Evolutionary conservation across 352 stramenopile species (phyloP).

Genomic region (Saprolegnia parasitica): DNA sequence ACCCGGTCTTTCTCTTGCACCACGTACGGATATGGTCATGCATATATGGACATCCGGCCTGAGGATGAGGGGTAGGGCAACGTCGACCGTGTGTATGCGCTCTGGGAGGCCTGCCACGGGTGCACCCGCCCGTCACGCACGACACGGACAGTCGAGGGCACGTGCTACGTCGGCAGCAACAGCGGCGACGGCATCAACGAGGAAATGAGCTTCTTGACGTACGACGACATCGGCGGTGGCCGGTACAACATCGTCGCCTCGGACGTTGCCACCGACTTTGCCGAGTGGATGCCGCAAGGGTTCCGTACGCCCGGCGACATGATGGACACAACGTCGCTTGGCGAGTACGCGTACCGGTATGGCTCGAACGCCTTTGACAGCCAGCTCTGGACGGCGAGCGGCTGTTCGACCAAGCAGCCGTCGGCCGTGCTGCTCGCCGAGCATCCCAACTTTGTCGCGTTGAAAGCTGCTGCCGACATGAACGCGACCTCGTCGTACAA

Average conservation of each 20-base stretch:
- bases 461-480: neutral
- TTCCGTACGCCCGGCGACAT: constrained; percentile 17
- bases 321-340: constrained; percentile 19
- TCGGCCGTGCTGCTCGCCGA: neutral
- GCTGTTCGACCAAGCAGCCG: constrained; percentile 4
- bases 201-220: neutral
- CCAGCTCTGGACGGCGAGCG: constrained; percentile 9
- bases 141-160: constrained; percentile 19
- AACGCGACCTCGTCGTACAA: constrained; percentile 7
- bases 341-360: constrained; percentile 24
- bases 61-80: constrained; percentile 9
- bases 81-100: constrained; percentile 24
- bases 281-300: constrained; percentile 15
- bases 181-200: constrained; percentile 23
- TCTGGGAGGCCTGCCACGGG: constrained; percentile 25
- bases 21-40: constrained; percentile 4
- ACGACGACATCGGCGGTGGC: constrained; percentile 2
- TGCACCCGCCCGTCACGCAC: constrained; percentile 14
- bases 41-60: neutral
- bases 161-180: constrained; percentile 5
- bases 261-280: constrained; percentile 11
- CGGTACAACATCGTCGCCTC: constrained; percentile 1
- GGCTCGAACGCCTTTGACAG: constrained; percentile 7
- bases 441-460: neutral
- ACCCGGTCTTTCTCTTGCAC: constrained; percentile 27